Evolutionary conservation across 2,329 filamentous ascomycete genomes (phyloP), one percentile per base, ranked within the genome.

Genomic region (Aspergillus arachidicola): DNA sequence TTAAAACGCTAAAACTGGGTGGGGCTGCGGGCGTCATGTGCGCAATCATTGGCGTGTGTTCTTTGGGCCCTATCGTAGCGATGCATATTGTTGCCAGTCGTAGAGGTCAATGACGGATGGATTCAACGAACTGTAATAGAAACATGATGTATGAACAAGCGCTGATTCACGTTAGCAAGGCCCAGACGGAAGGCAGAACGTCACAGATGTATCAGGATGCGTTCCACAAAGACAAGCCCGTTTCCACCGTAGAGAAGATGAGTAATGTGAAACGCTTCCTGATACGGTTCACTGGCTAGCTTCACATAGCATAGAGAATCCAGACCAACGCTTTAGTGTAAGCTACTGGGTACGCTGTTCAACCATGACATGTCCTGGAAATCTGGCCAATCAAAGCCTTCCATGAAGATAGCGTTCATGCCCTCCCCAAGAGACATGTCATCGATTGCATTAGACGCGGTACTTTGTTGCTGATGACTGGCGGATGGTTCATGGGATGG

Each of bases 321-420:
- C 16, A 28, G 12, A 26, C 21, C 45, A 14, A 12, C 16, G 11
- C 4, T 16, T 63, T 62, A 75, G 45, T 71, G 72, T 2, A 75
- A 57, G 64, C 70, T 74, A 38, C 72, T 75, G 1, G 73, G 73
- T 14, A 76, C 73, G 38, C 73, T 76, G 46, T 75, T 73, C 14
- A 76, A 54, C 73, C 73, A 76, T 7, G 73, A 75, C 72, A 76
- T 76, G 59, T 76, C 72, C 51, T 74, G 72, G n/a, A 75, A 73
- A 43, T 75, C 73, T 1, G 69, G 67, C 5, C 74, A 51, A 38
- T 75, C 71, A 48, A 75, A 69, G 1, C 62, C 64, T 28, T 75
- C 71, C 14, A 75, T 53, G 4, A 74, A 62, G 14, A 66, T 60
- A 0, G 69, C 59, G 56, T 71, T 68, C 28, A 74, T 68, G 7